Conservation (phyloP, 805 yeast species). For the Lachancea sp. region DNA sequence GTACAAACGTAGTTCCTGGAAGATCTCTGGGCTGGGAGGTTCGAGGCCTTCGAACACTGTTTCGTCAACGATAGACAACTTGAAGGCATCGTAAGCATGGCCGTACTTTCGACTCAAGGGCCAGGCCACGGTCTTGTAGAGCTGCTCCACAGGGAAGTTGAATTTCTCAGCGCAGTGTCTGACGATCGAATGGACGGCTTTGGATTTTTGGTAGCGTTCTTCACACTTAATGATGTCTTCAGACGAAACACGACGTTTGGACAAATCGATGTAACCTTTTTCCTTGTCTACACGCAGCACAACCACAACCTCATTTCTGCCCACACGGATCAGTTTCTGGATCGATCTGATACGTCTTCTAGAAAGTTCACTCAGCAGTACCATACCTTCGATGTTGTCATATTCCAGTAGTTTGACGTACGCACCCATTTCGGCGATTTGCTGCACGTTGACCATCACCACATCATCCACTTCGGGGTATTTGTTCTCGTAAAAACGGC, state of each 20-base stretch:
- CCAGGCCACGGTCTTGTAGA: conserved; percentile 93
- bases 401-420: conserved; percentile 93
- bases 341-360: conserved; percentile 98
- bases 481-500: conserved; percentile 96
- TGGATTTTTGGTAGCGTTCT: conserved; percentile 92
- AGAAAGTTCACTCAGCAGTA: conserved; percentile 86
- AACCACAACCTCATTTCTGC: conserved; percentile 96
- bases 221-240: conserved; percentile 97
- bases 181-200: conserved; percentile 95
- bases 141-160: conserved; percentile 73
- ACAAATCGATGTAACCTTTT: conserved; percentile 95
- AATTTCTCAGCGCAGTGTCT: conserved; percentile 98
- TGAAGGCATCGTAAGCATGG: conserved; percentile 96
- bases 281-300: conserved; percentile 97
- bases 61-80: conserved; percentile 85
- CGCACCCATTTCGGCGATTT: conserved; percentile 99
- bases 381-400: conserved; percentile 99
- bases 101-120: conserved; percentile 93
- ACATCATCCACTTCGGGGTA: conserved; percentile 98
- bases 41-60: conserved; percentile 74
- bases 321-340: conserved; percentile 95
- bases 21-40: conserved; percentile 66
- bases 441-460: conserved; percentile 97
- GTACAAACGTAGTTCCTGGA: conserved; percentile 79
- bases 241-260: conserved; percentile 95